Percentiles rank a stretch among this genome's conserved stretches.
Evolutionary conservation across 768 basidiomycete genomes (phyloP).

Genomic region (Mycena olivaceomarginata): DNA sequence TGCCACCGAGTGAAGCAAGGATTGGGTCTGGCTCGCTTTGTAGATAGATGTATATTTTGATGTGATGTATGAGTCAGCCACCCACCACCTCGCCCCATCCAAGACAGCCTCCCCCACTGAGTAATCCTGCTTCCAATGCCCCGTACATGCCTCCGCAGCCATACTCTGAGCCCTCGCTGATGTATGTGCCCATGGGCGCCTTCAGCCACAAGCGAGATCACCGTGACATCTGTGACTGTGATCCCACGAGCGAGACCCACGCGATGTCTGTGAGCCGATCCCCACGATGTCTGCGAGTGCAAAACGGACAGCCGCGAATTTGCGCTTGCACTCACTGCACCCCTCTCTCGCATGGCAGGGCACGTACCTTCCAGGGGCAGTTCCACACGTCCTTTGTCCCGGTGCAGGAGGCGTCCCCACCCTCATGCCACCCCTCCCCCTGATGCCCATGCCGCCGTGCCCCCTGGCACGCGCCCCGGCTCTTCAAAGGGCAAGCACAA

Average conservation of each 20-base stretch:
- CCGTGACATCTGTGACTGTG: slow-evolving; percentile 7
- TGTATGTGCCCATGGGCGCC: slow-evolving; percentile 41
- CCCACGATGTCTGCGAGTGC: background rate
- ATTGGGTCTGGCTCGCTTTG: too few species aligned
- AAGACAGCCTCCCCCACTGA: background rate
- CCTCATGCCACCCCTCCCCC: slow-evolving; percentile 10
- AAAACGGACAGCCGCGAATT: slow-evolving; percentile 17
- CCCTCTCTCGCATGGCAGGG: slow-evolving; percentile 38
- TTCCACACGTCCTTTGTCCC: slow-evolving; percentile 46
- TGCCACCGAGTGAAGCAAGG: too few species aligned
- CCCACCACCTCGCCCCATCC: background rate
- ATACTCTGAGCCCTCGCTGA: slow-evolving; percentile 39
- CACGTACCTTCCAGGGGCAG: slow-evolving; percentile 44
- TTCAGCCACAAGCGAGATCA: slow-evolving; percentile 20
- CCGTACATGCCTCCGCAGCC: slow-evolving; percentile 21
- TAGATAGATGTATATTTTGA: too few species aligned
- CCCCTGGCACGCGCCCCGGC: too few species aligned
- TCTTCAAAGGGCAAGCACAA: background rate
- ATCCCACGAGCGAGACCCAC: background rate
- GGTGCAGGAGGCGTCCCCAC: slow-evolving; percentile 40
- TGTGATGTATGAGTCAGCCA: too few species aligned
- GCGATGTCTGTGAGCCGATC: slow-evolving; percentile 25
- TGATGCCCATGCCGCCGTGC: too few species aligned
- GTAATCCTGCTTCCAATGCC: background rate
- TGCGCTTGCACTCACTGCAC: slow-evolving; percentile 13